A percentile compares a stretch with the other conserved stretches of the same genome.
Evolutionary conservation across 2,329 filamentous ascomycete species (phyloP).

Genomic region (Apiospora sp.): DNA sequence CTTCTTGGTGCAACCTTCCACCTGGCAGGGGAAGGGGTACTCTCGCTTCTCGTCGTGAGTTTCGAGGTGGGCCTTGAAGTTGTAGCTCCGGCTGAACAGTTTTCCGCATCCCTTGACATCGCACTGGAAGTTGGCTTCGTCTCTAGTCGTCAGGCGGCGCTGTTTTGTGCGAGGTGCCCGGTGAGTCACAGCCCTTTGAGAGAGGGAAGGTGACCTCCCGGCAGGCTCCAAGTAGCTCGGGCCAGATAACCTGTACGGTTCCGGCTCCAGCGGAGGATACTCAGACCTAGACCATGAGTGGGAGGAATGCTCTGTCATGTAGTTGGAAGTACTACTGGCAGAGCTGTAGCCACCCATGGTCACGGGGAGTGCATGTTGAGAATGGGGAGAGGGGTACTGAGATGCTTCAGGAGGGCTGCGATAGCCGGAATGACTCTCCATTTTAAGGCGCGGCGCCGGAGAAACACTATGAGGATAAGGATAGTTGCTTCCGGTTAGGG

Average conservation of each 20-base stretch:
- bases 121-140: slow-evolving; percentile 77
- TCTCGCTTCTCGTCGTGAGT: slow-evolving; percentile 79
- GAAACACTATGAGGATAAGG: slow-evolving; percentile 43
- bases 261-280: slow-evolving; percentile 44
- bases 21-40: slow-evolving; percentile 74
- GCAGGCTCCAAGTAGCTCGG: slow-evolving; percentile 37
- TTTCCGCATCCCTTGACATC: slow-evolving; percentile 74
- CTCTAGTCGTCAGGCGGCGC: slow-evolving; percentile 67
- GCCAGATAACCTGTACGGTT: slow-evolving; percentile 36
- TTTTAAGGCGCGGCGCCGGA: slow-evolving; percentile 49
- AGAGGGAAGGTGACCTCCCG: background rate
- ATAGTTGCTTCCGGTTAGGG: slow-evolving; percentile 38
- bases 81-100: slow-evolving; percentile 84
- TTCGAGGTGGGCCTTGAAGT: slow-evolving; percentile 86
- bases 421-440: slow-evolving; percentile 48
- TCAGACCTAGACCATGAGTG: slow-evolving; percentile 50
- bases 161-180: slow-evolving; percentile 40
- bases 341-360: slow-evolving; percentile 39
- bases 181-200: background rate
- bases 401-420: slow-evolving; percentile 46
- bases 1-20: slow-evolving; percentile 72
- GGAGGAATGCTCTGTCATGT: slow-evolving; percentile 47
- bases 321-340: slow-evolving; percentile 44
- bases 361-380: slow-evolving; percentile 23
- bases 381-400: slow-evolving; percentile 51